phyloP scores from a whole-genome alignment of 306 rosid genomes.

The Prunus dulcis region DNA sequence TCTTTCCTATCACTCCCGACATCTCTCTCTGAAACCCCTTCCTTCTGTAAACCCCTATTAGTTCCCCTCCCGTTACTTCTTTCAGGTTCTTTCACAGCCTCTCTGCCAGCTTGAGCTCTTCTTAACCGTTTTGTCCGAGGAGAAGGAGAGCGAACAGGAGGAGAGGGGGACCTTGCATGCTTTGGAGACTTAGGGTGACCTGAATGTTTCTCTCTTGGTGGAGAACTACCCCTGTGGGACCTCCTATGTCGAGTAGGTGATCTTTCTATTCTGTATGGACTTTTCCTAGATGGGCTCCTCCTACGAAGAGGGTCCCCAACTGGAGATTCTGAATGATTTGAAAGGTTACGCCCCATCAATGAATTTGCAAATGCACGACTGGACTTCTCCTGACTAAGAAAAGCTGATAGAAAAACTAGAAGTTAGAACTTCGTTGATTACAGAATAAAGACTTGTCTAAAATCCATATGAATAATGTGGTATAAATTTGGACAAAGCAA shows the following conservation, averaged over 20 bases:
- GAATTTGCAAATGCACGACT: not conserved
- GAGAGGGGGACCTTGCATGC: slow-evolving; percentile 28
- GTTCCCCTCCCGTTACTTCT: slow-evolving; percentile 20
- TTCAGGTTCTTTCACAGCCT: slow-evolving; percentile 30
- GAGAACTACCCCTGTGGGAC: slow-evolving; percentile 29
- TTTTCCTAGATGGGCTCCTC: slow-evolving; percentile 22
- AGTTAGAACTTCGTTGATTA: not conserved
- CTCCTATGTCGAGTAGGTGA: slow-evolving; percentile 40
- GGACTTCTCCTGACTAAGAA: not conserved
- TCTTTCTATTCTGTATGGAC: slow-evolving; percentile 35
- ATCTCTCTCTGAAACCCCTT: slow-evolving; percentile 50
- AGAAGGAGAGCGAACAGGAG: slow-evolving; percentile 46
- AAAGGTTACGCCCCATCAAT: slow-evolving; percentile 27
- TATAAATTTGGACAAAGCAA: not conserved
- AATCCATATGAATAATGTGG: not conserved
- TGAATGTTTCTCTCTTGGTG: slow-evolving; percentile 31
- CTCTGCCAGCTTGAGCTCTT: slow-evolving; percentile 39
- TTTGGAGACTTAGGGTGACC: slow-evolving; percentile 27
- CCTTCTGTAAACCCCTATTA: slow-evolving; percentile 31
- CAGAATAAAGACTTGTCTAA: not conserved
- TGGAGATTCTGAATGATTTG: slow-evolving; percentile 22
- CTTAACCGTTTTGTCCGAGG: slow-evolving; percentile 56
- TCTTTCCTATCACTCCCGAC: slow-evolving; percentile 44
- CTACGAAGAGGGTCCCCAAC: slow-evolving; percentile 20
- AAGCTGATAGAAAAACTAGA: not conserved